phyloP scores from a whole-genome alignment of 768 basidiomycete genomes.

The Auriscalpium vulgare region DNA sequence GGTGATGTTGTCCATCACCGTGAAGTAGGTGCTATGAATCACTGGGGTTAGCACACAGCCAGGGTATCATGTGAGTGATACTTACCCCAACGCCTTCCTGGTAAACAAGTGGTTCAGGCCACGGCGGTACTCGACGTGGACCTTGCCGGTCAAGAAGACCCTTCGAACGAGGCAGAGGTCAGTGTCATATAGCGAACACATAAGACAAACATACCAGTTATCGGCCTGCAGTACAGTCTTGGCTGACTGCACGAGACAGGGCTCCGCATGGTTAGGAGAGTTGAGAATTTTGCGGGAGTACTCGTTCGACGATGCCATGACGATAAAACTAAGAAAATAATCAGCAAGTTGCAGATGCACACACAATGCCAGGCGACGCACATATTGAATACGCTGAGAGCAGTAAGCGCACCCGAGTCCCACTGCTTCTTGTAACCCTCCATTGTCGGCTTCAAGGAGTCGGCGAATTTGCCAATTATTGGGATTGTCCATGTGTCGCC shows the following conservation, averaged over 20 bases:
- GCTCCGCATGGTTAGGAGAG: constrained; percentile 87
- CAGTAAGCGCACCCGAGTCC: constrained; percentile 82
- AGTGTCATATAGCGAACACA: background rate
- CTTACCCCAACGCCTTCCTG: constrained; percentile 82
- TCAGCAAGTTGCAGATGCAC: background rate
- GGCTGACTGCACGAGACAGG: constrained; percentile 88
- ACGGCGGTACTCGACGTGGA: constrained; percentile 88
- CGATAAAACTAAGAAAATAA: constrained; percentile 79
- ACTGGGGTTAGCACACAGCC: background rate
- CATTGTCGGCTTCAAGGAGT: constrained; percentile 86
- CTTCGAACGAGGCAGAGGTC: constrained; percentile 29
- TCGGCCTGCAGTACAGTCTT: constrained; percentile 78
- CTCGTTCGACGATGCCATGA: constrained; percentile 93
- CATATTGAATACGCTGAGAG: constrained; percentile 97
- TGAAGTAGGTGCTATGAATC: constrained; percentile 65
- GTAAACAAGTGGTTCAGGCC: constrained; percentile 90
- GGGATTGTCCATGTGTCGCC: constrained; percentile 92
- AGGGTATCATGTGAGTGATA: constrained; percentile 2
- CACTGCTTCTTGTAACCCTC: constrained; percentile 90
- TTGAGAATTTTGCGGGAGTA: constrained; percentile 94
- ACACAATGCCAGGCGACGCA: constrained; percentile 20
- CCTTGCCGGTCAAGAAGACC: constrained; percentile 97
- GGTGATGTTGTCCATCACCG: constrained; percentile 75
- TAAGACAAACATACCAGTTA: constrained; percentile 57
- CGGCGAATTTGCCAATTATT: constrained; percentile 93